phyloP scores from a whole-genome alignment of 1,284 basidiomycete genomes.

The Fomes fomentarius region DNA sequence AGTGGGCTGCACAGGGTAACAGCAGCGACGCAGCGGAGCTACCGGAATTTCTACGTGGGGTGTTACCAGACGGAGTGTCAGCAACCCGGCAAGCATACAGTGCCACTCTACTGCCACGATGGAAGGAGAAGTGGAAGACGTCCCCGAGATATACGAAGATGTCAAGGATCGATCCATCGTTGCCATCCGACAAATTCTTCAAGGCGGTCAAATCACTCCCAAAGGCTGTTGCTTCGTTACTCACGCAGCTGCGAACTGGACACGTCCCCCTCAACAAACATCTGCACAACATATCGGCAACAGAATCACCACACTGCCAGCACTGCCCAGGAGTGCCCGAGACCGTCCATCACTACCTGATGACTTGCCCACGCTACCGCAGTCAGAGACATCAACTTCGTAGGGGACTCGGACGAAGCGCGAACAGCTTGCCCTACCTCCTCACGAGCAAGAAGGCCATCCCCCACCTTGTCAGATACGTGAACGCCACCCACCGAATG shows the following conservation, averaged over 20 bases:
- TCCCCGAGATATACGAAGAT: slow-evolving; percentile 6
- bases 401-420: not conserved
- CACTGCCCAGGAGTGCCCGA: slow-evolving; percentile 21
- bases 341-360: slow-evolving; percentile 30
- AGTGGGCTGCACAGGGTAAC: slow-evolving; percentile 19
- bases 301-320: slow-evolving; percentile 27
- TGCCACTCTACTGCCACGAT: too few relatives aligned
- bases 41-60: too few relatives aligned
- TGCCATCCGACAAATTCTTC: slow-evolving; percentile 12
- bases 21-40: too few relatives aligned
- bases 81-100: too few relatives aligned
- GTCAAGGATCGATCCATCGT: slow-evolving; percentile 6
- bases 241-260: slow-evolving; percentile 35
- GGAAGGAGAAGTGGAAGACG: slow-evolving; percentile 1
- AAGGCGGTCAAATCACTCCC: not conserved
- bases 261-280: slow-evolving; percentile 32
- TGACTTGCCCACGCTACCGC: slow-evolving; percentile 23
- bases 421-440: not conserved
- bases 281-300: slow-evolving; percentile 26
- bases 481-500: too few relatives aligned
- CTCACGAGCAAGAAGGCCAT: not conserved
- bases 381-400: not conserved
- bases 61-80: too few relatives aligned
- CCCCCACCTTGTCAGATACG: not conserved
- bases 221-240: slow-evolving; percentile 17